Conservation (phyloP, 2,329 filamentous ascomycete species). For the Tolypocladium ovalisporum region DNA sequence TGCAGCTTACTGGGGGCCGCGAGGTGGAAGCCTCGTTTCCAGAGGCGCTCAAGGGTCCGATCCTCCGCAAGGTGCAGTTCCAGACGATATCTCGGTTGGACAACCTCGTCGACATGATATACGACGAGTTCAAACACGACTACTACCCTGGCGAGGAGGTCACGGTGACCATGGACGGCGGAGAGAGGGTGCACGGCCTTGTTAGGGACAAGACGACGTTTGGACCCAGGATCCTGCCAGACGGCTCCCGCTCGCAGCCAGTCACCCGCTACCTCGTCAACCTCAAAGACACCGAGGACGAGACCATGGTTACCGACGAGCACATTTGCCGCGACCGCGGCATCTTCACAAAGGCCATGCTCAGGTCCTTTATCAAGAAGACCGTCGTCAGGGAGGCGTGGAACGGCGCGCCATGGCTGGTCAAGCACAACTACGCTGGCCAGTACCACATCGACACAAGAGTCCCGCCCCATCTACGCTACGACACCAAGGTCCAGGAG, state of each 20-base stretch:
- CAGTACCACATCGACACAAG: conserved; percentile 81
- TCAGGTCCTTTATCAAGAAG: conserved; percentile 90
- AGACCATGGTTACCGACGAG: conserved; percentile 68
- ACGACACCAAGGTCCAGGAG: conserved; percentile 69
- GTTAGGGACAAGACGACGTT: conserved; percentile 83
- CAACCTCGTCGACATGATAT: conserved; percentile 58
- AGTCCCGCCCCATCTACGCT: conserved; percentile 70
- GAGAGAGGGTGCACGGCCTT: conserved; percentile 59
- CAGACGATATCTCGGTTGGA: conserved; percentile 84
- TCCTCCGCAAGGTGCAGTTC: conserved; percentile 85
- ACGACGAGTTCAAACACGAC: conserved; percentile 73
- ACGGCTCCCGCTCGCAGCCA: conserved; percentile 60
- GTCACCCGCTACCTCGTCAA: conserved; percentile 75
- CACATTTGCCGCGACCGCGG: conserved; percentile 82
- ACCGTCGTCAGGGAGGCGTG: conserved; percentile 85
- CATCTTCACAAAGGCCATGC: conserved; percentile 86
- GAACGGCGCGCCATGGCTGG: conserved; percentile 94
- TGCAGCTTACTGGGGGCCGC: conserved; percentile 63
- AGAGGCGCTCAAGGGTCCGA: conserved; percentile 79
- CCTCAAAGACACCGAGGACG: conserved; percentile 57
- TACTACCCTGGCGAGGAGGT: conserved; percentile 87
- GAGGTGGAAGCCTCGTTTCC: conserved; percentile 90
- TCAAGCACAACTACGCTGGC: conserved; percentile 75
- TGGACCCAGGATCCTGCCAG: conserved; percentile 43
- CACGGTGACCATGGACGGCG: conserved; percentile 57